phyloP scores from a whole-genome alignment of 768 basidiomycete species.

The Kwoniella bestiolae region DNA sequence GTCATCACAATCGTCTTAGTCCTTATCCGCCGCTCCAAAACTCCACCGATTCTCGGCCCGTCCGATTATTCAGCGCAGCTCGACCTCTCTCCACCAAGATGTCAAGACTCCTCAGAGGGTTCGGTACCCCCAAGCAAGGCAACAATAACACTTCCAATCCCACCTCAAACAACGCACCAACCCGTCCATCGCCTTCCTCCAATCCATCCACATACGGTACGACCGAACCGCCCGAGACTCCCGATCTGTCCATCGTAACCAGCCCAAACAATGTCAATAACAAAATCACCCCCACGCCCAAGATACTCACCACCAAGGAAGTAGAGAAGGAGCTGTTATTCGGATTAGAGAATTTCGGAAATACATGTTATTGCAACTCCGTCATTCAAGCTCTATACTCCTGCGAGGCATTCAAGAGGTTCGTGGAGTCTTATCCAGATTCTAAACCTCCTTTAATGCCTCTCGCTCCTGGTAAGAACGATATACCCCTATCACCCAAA shows the following conservation, averaged over 20 bases:
- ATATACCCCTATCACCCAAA: constrained; percentile 17
- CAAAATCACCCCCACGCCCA: constrained; percentile 4
- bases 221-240: constrained; percentile 11
- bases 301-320: constrained; percentile 23
- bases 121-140: constrained; percentile 16
- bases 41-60: neutral
- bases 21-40: neutral
- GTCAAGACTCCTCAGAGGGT: constrained; percentile 14
- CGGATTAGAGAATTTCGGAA: constrained; percentile 98
- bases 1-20: neutral
- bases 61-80: neutral
- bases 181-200: constrained; percentile 1
- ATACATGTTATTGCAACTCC: constrained; percentile 99
- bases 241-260: neutral
- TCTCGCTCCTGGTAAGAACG: constrained; percentile 53
- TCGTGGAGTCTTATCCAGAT: constrained; percentile 66
- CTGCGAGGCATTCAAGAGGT: constrained; percentile 88
- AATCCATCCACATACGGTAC: neutral
- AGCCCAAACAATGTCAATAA: neutral
- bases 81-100: neutral
- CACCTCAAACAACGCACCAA: neutral
- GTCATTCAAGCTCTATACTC: constrained; percentile 96
- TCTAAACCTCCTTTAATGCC: constrained; percentile 64
- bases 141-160: neutral
- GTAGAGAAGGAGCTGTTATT: constrained; percentile 62